A percentile compares a stretch with the other conserved stretches of the same genome.
Evolutionary conservation across 225 moss, liverwort and hornwort species (phyloP).

Genomic region (Lunularia cruciata): DNA sequence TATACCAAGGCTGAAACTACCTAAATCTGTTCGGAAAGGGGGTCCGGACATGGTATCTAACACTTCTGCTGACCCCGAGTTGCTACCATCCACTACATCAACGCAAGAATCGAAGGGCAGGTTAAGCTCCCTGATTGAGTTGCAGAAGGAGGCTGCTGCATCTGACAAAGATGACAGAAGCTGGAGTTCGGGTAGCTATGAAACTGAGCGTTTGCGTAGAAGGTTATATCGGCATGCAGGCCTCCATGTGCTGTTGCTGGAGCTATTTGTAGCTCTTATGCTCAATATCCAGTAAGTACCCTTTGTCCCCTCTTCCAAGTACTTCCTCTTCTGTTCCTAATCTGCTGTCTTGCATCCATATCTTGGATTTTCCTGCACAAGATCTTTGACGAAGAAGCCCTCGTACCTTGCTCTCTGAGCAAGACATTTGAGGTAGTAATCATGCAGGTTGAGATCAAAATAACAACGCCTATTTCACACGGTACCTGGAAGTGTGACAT

Average conservation of each 20-base stretch:
- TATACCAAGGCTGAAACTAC: conserved; percentile 71
- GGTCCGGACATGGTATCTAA: conserved; percentile 32
- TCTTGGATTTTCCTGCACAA: too few relatives aligned
- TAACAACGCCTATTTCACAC: too few relatives aligned
- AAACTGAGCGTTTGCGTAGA: conserved; percentile 47
- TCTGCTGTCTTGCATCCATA: too few relatives aligned
- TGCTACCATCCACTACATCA: conserved; percentile 16
- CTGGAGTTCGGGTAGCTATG: conserved; percentile 38
- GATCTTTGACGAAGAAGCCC: too few relatives aligned
- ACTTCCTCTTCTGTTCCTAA: too few relatives aligned
- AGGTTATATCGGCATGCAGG: conserved; percentile 54
- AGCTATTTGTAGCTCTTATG: conserved; percentile 86
- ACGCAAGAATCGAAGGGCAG: conserved; percentile 33
- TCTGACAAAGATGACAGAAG: conserved; percentile 9
- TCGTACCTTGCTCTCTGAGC: too few relatives aligned
- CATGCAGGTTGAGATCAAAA: too few relatives aligned
- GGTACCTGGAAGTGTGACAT: too few relatives aligned
- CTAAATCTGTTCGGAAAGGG: conserved; percentile 46
- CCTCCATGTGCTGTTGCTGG: conserved; percentile 68
- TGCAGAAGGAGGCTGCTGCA: conserved; percentile 27
- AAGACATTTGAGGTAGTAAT: too few relatives aligned
- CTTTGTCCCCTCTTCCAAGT: neutral
- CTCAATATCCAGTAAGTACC: conserved; percentile 56
- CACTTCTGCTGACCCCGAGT: conserved; percentile 15
- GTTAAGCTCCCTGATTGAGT: conserved; percentile 20